Conservation (phyloP, 495 filamentous ascomycete species). For the Amniculicola lignicola region DNA sequence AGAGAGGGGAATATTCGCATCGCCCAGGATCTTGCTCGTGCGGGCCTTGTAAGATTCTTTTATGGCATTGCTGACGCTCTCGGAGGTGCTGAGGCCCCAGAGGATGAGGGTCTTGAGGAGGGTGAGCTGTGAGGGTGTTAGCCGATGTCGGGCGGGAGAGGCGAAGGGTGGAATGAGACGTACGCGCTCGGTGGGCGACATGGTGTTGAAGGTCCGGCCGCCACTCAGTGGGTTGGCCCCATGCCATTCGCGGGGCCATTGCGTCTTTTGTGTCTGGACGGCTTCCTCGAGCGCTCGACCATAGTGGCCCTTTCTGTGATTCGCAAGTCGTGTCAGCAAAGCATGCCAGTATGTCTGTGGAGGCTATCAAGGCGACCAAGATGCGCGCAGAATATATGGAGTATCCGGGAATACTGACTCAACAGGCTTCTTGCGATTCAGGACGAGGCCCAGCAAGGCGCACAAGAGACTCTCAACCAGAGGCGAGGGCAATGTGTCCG, state of each 20-base stretch:
- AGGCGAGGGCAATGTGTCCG: conserved; percentile 72
- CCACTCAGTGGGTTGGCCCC: conserved; percentile 80
- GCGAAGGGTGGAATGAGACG: conserved; percentile 17
- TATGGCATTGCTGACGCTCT: conserved; percentile 73
- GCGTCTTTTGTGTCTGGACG: conserved; percentile 73
- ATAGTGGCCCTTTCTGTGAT: conserved; percentile 72
- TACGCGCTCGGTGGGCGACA: conserved; percentile 80
- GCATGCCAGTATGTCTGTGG: neutral
- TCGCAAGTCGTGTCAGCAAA: conserved; percentile 23
- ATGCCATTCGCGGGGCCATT: conserved; percentile 89
- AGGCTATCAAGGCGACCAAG: conserved; percentile 18
- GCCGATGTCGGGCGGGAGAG: neutral
- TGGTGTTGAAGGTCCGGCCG: conserved; percentile 69
- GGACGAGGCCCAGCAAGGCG: conserved; percentile 77
- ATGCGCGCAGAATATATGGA: neutral
- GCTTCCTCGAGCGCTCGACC: conserved; percentile 92
- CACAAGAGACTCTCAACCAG: conserved; percentile 85
- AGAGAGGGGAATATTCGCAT: conserved; percentile 87
- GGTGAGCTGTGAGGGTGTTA: conserved; percentile 57
- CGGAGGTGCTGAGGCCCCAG: conserved; percentile 89
- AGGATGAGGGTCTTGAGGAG: conserved; percentile 77
- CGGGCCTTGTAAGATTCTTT: conserved; percentile 82
- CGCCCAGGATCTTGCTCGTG: conserved; percentile 73
- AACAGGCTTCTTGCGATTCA: conserved; percentile 96
- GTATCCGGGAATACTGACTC: conserved; percentile 65